Evolutionary conservation across 163 green algal genomes (phyloP).

Genomic region (Chlamydomonas reinhardtii): DNA sequence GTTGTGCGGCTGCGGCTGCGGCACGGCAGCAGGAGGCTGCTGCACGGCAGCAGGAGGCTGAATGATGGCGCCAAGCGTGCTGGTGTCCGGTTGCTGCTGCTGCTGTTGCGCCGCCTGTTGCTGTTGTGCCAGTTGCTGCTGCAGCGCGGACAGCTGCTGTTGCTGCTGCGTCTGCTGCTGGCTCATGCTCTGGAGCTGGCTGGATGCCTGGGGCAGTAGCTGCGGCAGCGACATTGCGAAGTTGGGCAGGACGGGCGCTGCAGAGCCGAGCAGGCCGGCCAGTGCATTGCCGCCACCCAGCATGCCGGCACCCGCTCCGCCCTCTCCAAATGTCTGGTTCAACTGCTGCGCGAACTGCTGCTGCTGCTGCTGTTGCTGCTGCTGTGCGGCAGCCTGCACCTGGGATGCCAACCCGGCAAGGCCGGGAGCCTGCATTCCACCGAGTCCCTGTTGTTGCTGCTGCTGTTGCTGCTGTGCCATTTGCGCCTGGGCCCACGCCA

Average conservation of each 20-base stretch:
- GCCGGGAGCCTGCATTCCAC: too few relatives aligned
- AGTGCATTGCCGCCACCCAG: not conserved
- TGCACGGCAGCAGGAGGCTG: not conserved
- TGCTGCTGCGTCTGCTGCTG: not conserved
- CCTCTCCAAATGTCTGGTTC: not conserved
- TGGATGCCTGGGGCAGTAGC: not conserved
- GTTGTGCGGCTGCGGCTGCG: not conserved
- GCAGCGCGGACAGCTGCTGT: not conserved
- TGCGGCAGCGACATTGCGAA: too few relatives aligned
- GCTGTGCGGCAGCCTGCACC: not conserved
- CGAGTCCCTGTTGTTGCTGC: not conserved
- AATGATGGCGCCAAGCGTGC: not conserved
- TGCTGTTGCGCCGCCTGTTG: not conserved
- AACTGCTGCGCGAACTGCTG: not conserved
- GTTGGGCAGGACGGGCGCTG: too few relatives aligned
- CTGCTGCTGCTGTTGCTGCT: conserved; percentile 5
- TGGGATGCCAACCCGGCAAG: too few relatives aligned
- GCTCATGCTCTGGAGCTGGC: not conserved
- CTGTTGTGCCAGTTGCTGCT: not conserved
- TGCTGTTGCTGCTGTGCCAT: not conserved
- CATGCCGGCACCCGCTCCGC: not conserved
- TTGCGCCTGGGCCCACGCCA: conserved; percentile 23
- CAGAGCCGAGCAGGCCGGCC: too few relatives aligned
- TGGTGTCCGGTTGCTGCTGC: not conserved
- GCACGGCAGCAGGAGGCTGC: not conserved